phyloP scores from a whole-genome alignment of 176 grass and related monocot species.

The Olyra latifolia region DNA sequence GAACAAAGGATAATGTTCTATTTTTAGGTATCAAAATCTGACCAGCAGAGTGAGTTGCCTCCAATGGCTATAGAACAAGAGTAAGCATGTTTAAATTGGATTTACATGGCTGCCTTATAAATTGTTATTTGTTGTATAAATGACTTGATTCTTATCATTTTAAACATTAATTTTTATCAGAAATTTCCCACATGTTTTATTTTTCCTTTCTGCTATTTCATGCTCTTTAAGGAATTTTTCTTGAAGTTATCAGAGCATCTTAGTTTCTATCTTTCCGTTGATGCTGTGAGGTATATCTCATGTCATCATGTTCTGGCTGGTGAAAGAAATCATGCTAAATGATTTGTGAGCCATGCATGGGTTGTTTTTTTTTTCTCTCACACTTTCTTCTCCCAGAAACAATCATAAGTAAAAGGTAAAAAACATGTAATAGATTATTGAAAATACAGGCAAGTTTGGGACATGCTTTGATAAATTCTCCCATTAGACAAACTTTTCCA shows the following conservation, averaged over 20 bases:
- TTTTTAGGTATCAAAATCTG: not conserved
- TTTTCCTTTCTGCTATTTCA: too few species aligned
- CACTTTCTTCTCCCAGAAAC: too few species aligned
- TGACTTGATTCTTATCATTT: not conserved
- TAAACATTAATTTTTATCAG: too few species aligned
- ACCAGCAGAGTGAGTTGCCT: not conserved
- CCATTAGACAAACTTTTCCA: too few species aligned
- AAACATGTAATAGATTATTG: not conserved
- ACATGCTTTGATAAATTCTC: too few species aligned
- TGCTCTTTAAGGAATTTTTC: too few species aligned
- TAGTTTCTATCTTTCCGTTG: not conserved
- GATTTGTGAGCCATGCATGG: not conserved
- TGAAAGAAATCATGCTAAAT: not conserved
- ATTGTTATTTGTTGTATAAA: not conserved
- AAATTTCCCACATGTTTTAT: too few species aligned
- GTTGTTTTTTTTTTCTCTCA: not conserved
- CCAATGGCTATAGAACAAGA: not conserved
- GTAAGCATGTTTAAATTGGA: not conserved
- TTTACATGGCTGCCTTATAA: not conserved
- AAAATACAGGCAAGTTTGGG: too few species aligned
- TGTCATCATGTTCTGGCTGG: not conserved
- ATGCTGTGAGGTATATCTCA: not conserved
- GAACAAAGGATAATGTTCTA: not conserved
- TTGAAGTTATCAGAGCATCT: too few species aligned
- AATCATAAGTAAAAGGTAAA: not conserved